Conservation (phyloP, 116 monocot genomes). For the Papilionanthe hybrid region DNA sequence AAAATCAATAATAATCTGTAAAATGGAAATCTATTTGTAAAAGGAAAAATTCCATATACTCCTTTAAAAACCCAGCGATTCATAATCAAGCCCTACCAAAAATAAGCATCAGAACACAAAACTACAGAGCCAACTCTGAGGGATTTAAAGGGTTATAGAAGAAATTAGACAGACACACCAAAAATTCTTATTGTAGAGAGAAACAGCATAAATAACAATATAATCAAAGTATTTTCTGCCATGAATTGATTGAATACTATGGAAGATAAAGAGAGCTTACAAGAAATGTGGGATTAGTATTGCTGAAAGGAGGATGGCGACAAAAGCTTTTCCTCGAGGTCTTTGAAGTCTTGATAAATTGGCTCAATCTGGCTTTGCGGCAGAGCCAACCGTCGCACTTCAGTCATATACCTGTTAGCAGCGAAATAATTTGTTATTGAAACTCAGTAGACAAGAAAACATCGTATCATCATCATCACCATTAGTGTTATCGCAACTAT, state of each 20-base stretch:
- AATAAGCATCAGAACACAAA: no score
- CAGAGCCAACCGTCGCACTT: constrained; percentile 69
- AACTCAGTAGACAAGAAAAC: background rate
- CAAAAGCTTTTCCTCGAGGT: constrained; percentile 66
- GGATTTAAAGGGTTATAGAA: background rate
- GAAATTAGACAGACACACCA: background rate
- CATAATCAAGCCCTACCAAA: no score
- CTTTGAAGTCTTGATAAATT: constrained; percentile 66
- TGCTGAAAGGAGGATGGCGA: constrained; percentile 30
- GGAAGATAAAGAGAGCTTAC: no score
- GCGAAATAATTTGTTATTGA: no score
- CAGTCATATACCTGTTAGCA: constrained; percentile 76
- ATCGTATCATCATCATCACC: background rate
- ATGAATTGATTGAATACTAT: no score
- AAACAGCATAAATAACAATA: background rate
- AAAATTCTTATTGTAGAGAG: background rate
- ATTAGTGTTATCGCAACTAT: background rate
- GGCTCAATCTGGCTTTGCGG: constrained; percentile 80
- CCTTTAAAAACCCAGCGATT: no score
- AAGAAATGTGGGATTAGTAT: constrained; percentile 1
- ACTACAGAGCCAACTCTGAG: background rate
- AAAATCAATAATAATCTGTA: no score
- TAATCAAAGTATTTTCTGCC: no score
- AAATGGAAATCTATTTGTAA: no score
- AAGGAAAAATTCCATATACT: no score